Percentiles rank a stretch among this genome's conserved stretches.
Evolutionary conservation across 495 filamentous ascomycete species (phyloP).

Genomic region (Lasiosphaeriaceae sp.): DNA sequence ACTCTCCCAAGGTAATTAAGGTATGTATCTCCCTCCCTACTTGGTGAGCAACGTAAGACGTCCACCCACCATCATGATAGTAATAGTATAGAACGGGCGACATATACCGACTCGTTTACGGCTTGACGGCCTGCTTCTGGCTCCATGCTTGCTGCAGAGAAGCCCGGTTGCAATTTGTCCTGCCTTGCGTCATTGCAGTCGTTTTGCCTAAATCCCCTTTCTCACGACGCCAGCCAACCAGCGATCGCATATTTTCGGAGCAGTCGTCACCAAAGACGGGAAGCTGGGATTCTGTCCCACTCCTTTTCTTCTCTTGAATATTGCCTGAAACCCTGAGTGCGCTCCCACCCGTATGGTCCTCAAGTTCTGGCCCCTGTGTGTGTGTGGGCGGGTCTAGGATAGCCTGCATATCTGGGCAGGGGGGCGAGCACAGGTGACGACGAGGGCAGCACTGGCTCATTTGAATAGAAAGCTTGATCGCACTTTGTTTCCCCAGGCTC

Average conservation of each 20-base stretch:
- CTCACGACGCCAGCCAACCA: not conserved
- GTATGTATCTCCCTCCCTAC: no score
- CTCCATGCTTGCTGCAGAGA: not conserved
- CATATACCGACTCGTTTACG: not conserved
- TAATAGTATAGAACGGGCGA: no score
- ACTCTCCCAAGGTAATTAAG: no score
- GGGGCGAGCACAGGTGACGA: not conserved
- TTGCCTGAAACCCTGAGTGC: slow-evolving; percentile 6
- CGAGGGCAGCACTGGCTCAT: not conserved
- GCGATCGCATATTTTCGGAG: slow-evolving; percentile 3
- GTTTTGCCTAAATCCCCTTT: slow-evolving; percentile 12
- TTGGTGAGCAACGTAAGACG: no score
- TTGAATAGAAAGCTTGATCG: slow-evolving; percentile 4
- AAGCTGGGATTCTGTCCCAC: slow-evolving; percentile 4
- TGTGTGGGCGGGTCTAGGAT: not conserved
- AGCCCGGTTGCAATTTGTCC: not conserved
- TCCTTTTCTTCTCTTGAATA: slow-evolving; percentile 1
- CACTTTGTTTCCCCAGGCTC: not conserved
- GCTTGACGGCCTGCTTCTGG: not conserved
- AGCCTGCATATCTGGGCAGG: not conserved
- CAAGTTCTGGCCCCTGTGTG: not conserved
- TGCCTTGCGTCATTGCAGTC: slow-evolving; percentile 2
- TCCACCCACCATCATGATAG: no score
- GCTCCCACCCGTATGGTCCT: slow-evolving; percentile 10
- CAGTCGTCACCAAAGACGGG: slow-evolving; percentile 4